phyloP scores from a whole-genome alignment of 2,329 filamentous ascomycete species.

The Exophiala spinifera region DNA sequence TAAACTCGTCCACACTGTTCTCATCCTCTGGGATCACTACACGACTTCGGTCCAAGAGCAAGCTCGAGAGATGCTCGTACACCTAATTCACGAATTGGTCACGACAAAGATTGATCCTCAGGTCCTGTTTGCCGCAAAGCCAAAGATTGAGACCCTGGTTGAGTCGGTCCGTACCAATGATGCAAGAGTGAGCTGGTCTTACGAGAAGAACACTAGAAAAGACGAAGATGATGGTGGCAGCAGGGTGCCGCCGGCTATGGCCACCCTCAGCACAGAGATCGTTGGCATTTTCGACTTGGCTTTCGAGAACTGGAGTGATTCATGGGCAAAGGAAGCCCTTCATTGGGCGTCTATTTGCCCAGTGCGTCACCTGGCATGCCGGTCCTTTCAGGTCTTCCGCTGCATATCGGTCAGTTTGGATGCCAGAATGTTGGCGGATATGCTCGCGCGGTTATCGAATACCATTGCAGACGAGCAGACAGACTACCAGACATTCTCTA shows the following conservation, averaged over 20 bases:
- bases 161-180: slow-evolving; percentile 84
- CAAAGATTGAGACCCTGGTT: slow-evolving; percentile 80
- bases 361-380: slow-evolving; percentile 88
- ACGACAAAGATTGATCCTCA: slow-evolving; percentile 75
- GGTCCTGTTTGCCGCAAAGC: slow-evolving; percentile 62
- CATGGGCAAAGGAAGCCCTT: slow-evolving; percentile 85
- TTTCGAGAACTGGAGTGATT: slow-evolving; percentile 81
- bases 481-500: slow-evolving; percentile 93
- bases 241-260: slow-evolving; percentile 85
- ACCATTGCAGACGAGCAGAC: slow-evolving; percentile 93
- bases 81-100: slow-evolving; percentile 93
- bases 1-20: slow-evolving; percentile 81
- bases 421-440: slow-evolving; percentile 91
- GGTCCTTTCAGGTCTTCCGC: slow-evolving; percentile 95
- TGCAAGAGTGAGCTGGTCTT: slow-evolving; percentile 82
- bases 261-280: slow-evolving; percentile 74
- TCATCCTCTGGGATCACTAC: slow-evolving; percentile 97
- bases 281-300: slow-evolving; percentile 80
- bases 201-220: slow-evolving; percentile 85
- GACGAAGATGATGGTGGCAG: slow-evolving; percentile 67
- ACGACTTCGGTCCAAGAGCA: slow-evolving; percentile 93
- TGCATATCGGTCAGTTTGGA: slow-evolving; percentile 89
- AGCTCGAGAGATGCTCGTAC: slow-evolving; percentile 94
- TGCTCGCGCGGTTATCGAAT: slow-evolving; percentile 91
- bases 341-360: slow-evolving; percentile 97